A percentile compares a stretch with the other conserved stretches of the same genome.
phyloP scores from a whole-genome alignment of 179 eudicot genomes.

The Actinidia arguta region DNA sequence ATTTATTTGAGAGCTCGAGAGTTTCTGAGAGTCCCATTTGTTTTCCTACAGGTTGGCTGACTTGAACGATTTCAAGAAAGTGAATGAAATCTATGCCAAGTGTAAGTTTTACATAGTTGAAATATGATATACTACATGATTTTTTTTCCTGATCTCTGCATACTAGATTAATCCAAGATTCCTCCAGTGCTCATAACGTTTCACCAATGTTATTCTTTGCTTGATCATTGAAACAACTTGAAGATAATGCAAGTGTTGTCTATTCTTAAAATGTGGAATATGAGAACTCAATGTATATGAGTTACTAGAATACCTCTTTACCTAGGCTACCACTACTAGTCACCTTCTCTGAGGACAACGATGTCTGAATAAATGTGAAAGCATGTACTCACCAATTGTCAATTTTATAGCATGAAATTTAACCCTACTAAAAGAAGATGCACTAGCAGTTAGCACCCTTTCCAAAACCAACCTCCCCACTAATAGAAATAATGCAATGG shows the following conservation, averaged over 20 bases:
- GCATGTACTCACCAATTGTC: neutral
- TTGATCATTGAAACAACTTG: neutral
- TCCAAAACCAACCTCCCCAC: neutral
- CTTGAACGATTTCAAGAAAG: slow-evolving; percentile 93
- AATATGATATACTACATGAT: neutral
- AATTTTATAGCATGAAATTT: neutral
- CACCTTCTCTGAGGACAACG: neutral
- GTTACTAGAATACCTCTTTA: neutral
- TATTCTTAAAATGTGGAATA: neutral
- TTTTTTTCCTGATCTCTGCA: neutral
- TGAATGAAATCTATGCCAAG: slow-evolving; percentile 95
- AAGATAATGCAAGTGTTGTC: neutral
- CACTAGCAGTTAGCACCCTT: neutral
- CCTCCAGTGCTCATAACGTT: slow-evolving; percentile 9
- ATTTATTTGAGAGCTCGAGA: neutral
- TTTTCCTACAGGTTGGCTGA: slow-evolving; percentile 84
- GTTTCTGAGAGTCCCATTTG: neutral
- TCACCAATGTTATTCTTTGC: neutral
- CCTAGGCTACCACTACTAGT: neutral
- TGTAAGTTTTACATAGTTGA: slow-evolving; percentile 54
- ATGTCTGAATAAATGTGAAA: neutral
- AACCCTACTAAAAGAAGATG: too few species aligned
- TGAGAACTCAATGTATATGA: neutral
- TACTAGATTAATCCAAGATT: neutral
- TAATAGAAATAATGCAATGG: neutral